phyloP scores from a whole-genome alignment of 2,329 filamentous ascomycete genomes.

The Claviceps paspali region DNA sequence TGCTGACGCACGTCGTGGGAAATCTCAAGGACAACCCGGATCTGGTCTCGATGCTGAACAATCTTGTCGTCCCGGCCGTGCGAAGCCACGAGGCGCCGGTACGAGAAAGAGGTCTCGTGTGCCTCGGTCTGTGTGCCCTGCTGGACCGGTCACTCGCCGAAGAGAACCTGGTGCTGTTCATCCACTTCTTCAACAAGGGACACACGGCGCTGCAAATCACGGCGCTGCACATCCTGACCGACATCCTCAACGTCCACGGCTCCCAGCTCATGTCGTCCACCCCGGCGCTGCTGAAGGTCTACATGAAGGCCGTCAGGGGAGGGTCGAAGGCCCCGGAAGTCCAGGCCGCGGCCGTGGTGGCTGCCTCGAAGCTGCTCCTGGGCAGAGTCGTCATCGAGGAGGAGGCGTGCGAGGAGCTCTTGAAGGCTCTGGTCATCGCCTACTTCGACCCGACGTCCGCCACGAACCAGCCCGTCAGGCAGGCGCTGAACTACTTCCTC shows the following conservation, averaged over 20 bases:
- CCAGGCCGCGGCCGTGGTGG: slow-evolving; percentile 65
- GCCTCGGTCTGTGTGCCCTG: slow-evolving; percentile 78
- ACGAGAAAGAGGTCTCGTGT: slow-evolving; percentile 76
- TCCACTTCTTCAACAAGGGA: slow-evolving; percentile 90
- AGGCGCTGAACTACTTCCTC: slow-evolving; percentile 84
- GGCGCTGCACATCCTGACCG: slow-evolving; percentile 78
- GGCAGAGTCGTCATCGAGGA: slow-evolving; percentile 60
- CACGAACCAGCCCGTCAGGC: slow-evolving; percentile 66
- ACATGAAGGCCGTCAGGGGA: slow-evolving; percentile 64
- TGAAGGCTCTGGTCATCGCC: slow-evolving; percentile 68
- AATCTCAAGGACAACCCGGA: slow-evolving; percentile 80
- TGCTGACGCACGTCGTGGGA: slow-evolving; percentile 84
- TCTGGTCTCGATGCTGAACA: slow-evolving; percentile 96
- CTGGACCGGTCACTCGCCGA: slow-evolving; percentile 83
- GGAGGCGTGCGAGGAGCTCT: slow-evolving; percentile 53
- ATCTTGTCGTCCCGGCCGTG: slow-evolving; percentile 86
- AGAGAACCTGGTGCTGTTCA: slow-evolving; percentile 83
- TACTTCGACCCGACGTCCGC: slow-evolving; percentile 82
- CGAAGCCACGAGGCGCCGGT: slow-evolving; percentile 86
- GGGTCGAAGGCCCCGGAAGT: slow-evolving; percentile 55
- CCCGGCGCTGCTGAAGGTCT: slow-evolving; percentile 67
- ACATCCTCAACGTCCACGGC: slow-evolving; percentile 82
- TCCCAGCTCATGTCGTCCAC: slow-evolving; percentile 55
- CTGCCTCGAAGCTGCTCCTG: slow-evolving; percentile 74
- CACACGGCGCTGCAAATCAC: slow-evolving; percentile 82